phyloP scores from a whole-genome alignment of 129 eudicot genomes.

The Lonicera japonica region DNA sequence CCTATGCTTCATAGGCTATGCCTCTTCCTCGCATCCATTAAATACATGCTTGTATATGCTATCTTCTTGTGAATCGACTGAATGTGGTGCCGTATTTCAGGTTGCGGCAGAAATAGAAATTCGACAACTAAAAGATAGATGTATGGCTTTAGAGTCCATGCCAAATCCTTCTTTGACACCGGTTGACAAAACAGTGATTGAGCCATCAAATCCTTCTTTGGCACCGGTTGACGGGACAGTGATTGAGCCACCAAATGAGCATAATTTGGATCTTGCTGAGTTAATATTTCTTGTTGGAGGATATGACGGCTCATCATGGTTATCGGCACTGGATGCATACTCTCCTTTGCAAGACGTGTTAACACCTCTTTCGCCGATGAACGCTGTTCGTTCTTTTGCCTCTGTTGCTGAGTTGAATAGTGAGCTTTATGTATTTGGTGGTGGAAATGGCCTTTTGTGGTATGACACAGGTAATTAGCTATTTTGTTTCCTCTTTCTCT shows the following conservation, averaged over 20 bases:
- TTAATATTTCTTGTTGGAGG: slow-evolving; percentile 65
- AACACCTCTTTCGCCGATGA: slow-evolving; percentile 53
- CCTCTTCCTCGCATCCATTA: neutral
- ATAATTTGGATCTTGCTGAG: slow-evolving; percentile 26
- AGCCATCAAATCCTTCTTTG: slow-evolving; percentile 19
- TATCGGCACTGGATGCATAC: slow-evolving; percentile 52
- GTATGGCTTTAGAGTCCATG: slow-evolving; percentile 24
- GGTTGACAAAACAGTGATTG: slow-evolving; percentile 5
- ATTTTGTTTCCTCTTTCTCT: neutral
- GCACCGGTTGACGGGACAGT: slow-evolving; percentile 5
- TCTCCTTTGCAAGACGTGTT: slow-evolving; percentile 41
- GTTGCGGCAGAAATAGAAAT: slow-evolving; percentile 48
- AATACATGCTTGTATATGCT: neutral
- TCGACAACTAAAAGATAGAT: slow-evolving; percentile 27
- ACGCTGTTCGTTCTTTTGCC: slow-evolving; percentile 44
- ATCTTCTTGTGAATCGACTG: neutral
- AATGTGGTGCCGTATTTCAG: slow-evolving; percentile 41
- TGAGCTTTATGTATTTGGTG: slow-evolving; percentile 70
- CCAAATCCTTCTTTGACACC: slow-evolving; percentile 17
- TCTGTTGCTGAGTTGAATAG: slow-evolving; percentile 51
- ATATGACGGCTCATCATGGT: slow-evolving; percentile 61
- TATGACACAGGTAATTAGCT: slow-evolving; percentile 66
- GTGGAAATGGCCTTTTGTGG: slow-evolving; percentile 59
- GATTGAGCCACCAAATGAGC: slow-evolving; percentile 12
- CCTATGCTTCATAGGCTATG: too few species aligned